Evolutionary conservation across 2,329 filamentous ascomycete species (phyloP).

Genomic region (Calycina herbarum): DNA sequence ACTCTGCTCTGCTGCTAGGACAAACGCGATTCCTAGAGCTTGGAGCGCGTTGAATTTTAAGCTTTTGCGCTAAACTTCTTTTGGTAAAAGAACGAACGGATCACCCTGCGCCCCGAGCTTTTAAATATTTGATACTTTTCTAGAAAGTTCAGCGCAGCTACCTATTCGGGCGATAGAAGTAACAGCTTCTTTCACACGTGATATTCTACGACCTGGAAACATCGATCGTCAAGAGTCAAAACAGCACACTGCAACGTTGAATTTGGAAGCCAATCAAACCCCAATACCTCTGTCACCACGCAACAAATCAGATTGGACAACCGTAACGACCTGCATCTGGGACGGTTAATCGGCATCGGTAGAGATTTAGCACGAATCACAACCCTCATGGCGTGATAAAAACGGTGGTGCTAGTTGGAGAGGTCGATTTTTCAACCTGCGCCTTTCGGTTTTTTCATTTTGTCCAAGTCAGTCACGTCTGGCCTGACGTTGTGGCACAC

Average conservation of each 20-base stretch:
- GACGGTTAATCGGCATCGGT: slow-evolving; percentile 1
- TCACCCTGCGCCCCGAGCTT: not conserved
- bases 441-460: not conserved
- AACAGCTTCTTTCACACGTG: no score
- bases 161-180: no score
- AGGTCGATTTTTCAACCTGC: not conserved
- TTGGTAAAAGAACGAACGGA: not conserved
- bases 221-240: no score
- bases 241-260: no score
- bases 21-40: not conserved
- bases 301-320: not conserved
- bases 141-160: not conserved
- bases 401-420: not conserved
- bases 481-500: not conserved
- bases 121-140: no score
- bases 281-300: no score
- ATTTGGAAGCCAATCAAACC: no score
- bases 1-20: not conserved
- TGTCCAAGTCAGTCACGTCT: not conserved
- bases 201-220: no score
- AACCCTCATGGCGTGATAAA: not conserved
- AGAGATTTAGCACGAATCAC: not conserved
- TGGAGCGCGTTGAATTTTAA: not conserved
- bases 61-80: not conserved
- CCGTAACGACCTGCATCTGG: not conserved